Percentiles rank a stretch among this genome's conserved stretches.
phyloP scores from a whole-genome alignment of 108 stramenopile genomes.

The Nitzschia sp. region DNA sequence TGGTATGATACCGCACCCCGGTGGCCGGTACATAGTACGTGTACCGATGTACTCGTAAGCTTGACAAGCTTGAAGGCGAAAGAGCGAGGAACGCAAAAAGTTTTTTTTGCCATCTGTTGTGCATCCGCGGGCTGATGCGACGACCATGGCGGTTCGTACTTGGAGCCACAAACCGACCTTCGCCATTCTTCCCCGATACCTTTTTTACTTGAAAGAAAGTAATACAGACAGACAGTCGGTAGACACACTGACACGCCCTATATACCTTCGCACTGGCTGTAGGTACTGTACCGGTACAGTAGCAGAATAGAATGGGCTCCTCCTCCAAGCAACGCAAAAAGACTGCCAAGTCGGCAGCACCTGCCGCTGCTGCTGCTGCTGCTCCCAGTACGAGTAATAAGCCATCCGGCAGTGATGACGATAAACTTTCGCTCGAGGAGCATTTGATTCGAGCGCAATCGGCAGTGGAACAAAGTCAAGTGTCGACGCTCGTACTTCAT shows the following conservation, averaged over 20 bases:
- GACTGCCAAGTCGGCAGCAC: neutral
- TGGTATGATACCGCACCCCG: too few relatives aligned
- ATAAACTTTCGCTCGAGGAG: constrained; percentile 4
- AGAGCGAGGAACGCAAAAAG: too few relatives aligned
- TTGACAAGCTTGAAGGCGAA: too few relatives aligned
- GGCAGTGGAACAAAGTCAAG: constrained; percentile 14
- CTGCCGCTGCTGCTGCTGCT: neutral
- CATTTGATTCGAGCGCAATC: constrained; percentile 16
- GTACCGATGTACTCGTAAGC: too few relatives aligned
- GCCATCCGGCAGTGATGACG: neutral
- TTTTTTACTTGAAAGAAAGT: neutral
- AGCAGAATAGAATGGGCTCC: neutral
- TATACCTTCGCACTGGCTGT: too few relatives aligned
- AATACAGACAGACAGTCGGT: neutral
- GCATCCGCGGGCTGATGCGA: too few relatives aligned
- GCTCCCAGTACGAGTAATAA: neutral
- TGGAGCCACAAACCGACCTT: too few relatives aligned
- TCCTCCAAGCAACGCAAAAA: constrained; percentile 3
- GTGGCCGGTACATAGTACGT: too few relatives aligned
- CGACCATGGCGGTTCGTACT: too few relatives aligned
- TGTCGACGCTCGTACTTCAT: constrained; percentile 23
- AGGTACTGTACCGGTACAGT: neutral
- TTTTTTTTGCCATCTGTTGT: too few relatives aligned
- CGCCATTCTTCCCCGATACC: too few relatives aligned
- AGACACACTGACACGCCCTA: too few relatives aligned